Evolutionary conservation across 2,329 filamentous ascomycete species (phyloP).

Genomic region (Colletotrichum tamarilloi): DNA sequence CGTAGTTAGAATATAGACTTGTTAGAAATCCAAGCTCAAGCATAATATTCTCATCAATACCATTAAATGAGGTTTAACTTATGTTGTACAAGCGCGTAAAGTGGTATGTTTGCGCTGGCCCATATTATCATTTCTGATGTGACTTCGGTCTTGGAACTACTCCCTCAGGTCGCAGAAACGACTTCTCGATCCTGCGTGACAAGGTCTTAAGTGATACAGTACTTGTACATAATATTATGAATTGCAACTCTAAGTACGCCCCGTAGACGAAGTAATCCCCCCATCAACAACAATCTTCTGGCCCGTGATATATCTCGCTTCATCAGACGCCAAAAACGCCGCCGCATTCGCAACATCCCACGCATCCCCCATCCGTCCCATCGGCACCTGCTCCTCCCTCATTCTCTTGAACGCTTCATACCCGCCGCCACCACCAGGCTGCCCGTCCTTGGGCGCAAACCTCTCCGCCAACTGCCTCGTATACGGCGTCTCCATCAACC

Average conservation of each 20-base stretch:
- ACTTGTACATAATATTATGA: neutral
- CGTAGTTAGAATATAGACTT: neutral
- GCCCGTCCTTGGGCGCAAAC: constrained; percentile 49
- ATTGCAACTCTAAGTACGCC: neutral
- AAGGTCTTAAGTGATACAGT: neutral
- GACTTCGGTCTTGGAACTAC: no score
- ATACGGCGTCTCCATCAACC: constrained; percentile 66
- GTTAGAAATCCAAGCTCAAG: neutral
- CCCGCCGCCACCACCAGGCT: neutral
- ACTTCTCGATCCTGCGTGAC: no score
- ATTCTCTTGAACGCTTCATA: constrained; percentile 51
- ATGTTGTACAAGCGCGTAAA: neutral
- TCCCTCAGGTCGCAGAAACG: no score
- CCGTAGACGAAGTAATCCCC: constrained; percentile 53
- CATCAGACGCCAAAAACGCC: constrained; percentile 59
- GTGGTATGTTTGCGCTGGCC: neutral
- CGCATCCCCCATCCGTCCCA: constrained; percentile 68
- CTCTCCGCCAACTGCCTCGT: constrained; percentile 52
- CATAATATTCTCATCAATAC: neutral
- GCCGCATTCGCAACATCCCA: constrained; percentile 69
- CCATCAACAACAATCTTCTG: constrained; percentile 63
- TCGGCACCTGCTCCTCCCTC: constrained; percentile 67
- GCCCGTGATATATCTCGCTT: constrained; percentile 70
- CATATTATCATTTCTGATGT: no score
- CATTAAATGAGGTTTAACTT: neutral